Evolutionary conservation across 352 stramenopile genomes (phyloP).

Genomic region (Blastocystis sp.): DNA sequence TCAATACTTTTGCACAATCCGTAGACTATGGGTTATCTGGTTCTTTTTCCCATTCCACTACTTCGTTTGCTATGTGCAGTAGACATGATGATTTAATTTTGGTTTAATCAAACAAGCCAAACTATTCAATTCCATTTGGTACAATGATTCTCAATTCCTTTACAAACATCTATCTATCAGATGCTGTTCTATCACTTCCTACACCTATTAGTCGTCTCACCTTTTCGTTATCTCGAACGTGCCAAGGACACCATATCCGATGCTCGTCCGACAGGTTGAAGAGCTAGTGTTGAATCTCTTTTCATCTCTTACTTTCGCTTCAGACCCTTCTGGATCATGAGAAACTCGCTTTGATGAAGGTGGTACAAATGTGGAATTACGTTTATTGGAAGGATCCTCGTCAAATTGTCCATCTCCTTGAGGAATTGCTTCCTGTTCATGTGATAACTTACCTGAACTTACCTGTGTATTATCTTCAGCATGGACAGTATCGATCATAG

Average conservation of each 20-base stretch:
- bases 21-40: slow-evolving; percentile 47
- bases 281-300: background rate
- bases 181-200: background rate
- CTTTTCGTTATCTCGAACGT: background rate
- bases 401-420: slow-evolving; percentile 53
- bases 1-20: slow-evolving; percentile 60
- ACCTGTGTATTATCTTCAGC: background rate
- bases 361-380: background rate
- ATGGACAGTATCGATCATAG: background rate
- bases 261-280: slow-evolving; percentile 45
- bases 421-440: background rate
- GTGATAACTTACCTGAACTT: background rate
- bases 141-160: slow-evolving; percentile 51
- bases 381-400: background rate
- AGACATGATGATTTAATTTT: background rate
- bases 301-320: background rate
- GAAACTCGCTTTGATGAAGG: background rate
- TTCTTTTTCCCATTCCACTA: background rate
- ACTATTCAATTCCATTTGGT: background rate
- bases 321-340: background rate
- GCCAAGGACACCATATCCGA: slow-evolving; percentile 53
- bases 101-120: background rate
- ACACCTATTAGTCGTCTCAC: slow-evolving; percentile 50
- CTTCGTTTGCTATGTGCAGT: slow-evolving; percentile 47
- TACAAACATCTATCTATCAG: slow-evolving; percentile 27